phyloP scores from a whole-genome alignment of 164 flowering plant species.

The Cinnamomum micranthum region DNA sequence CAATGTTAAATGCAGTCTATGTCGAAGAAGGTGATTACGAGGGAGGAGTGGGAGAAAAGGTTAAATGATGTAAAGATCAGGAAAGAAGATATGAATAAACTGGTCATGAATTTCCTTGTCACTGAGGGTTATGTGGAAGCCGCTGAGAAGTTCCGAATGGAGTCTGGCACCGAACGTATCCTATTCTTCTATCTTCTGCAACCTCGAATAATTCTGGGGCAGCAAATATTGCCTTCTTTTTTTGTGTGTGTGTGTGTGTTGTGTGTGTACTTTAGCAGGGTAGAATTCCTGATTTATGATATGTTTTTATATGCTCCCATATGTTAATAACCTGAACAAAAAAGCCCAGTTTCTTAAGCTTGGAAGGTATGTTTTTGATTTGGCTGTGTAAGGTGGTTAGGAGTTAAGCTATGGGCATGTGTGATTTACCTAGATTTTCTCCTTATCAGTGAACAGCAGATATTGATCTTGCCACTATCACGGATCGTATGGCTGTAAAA shows the following conservation, averaged over 20 bases:
- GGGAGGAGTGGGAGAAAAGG: slow-evolving; percentile 93
- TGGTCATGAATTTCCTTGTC: slow-evolving; percentile 95
- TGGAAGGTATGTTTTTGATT: neutral
- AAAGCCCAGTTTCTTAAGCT: neutral
- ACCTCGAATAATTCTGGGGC: too few relatives aligned
- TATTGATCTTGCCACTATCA: slow-evolving; percentile 82
- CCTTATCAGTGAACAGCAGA: slow-evolving; percentile 67
- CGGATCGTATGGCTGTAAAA: slow-evolving; percentile 91
- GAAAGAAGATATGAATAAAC: slow-evolving; percentile 91
- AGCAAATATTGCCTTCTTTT: neutral
- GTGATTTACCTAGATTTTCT: slow-evolving; percentile 14
- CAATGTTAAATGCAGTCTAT: slow-evolving; percentile 37
- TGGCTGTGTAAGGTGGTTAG: neutral
- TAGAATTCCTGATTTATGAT: neutral
- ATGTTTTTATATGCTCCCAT: neutral
- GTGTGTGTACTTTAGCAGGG: neutral
- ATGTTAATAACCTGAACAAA: neutral
- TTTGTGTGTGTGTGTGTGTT: neutral
- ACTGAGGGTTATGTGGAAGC: slow-evolving; percentile 94
- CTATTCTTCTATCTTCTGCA: slow-evolving; percentile 12
- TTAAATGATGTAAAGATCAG: slow-evolving; percentile 65
- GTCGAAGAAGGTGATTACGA: slow-evolving; percentile 74
- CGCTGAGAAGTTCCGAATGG: slow-evolving; percentile 69
- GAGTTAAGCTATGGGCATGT: neutral
- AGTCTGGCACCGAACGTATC: slow-evolving; percentile 96